phyloP scores from a whole-genome alignment of 2,329 filamentous ascomycete species.

The Magnaporthales sp. region DNA sequence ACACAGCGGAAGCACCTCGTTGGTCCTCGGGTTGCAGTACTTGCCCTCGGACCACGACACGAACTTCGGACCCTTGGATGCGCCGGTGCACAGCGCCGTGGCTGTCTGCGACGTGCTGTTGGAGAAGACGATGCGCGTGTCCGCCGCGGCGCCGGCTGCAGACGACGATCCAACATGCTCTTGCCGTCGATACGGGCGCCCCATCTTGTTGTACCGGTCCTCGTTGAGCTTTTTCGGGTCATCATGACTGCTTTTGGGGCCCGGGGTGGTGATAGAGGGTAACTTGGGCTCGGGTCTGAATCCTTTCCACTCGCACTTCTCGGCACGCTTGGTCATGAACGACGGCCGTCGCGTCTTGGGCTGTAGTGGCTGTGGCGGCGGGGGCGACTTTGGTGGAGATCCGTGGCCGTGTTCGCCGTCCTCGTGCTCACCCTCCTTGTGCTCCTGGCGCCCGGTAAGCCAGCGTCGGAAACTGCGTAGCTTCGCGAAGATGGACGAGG shows the following conservation, averaged over 20 bases:
- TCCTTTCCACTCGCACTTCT: neutral
- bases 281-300: too few relatives aligned
- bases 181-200: too few relatives aligned
- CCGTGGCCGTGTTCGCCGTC: neutral
- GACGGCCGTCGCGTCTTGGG: neutral
- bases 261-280: too few relatives aligned
- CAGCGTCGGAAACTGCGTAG: neutral
- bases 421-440: neutral
- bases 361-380: neutral
- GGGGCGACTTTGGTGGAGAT: neutral
- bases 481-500: neutral
- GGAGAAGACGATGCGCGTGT: neutral
- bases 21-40: neutral
- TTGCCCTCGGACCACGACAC: neutral
- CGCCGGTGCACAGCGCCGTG: neutral
- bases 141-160: too few relatives aligned
- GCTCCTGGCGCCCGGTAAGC: neutral
- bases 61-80: neutral
- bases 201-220: neutral
- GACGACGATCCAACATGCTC: too few relatives aligned
- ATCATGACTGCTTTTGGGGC: too few relatives aligned
- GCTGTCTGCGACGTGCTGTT: neutral
- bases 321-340: neutral
- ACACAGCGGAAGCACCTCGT: neutral
- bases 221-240: too few relatives aligned